phyloP scores from a whole-genome alignment of 2,329 filamentous ascomycete species.

The Fusarium odoratissimum region DNA sequence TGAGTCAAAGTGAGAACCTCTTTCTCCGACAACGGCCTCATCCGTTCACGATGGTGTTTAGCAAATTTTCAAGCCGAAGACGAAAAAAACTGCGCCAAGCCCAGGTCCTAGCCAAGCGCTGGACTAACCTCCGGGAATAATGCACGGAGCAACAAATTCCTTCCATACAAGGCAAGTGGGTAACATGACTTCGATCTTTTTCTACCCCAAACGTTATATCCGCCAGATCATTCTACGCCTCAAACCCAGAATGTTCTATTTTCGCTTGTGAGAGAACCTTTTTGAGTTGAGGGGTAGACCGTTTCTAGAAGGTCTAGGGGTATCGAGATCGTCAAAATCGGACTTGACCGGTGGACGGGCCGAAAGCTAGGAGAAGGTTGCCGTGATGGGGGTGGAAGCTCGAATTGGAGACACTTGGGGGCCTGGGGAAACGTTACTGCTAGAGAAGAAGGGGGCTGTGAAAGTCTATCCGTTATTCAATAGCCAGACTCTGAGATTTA shows the following conservation, averaged over 20 bases:
- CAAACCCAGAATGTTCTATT: not conserved
- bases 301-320: not conserved
- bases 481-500: not conserved
- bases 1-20: constrained; percentile 14
- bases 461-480: not conserved
- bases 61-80: not conserved
- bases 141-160: constrained; percentile 6
- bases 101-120: not conserved
- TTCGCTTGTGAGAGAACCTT: not conserved
- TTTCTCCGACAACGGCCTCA: constrained; percentile 12
- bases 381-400: not conserved
- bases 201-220: constrained; percentile 4
- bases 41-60: constrained; percentile 25
- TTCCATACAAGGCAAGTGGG: constrained; percentile 31
- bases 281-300: not conserved
- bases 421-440: not conserved
- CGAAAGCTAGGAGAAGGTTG: constrained; percentile 3
- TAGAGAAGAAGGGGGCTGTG: not conserved
- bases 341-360: constrained; percentile 8
- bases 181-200: constrained; percentile 12
- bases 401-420: not conserved
- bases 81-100: not conserved
- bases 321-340: not conserved
- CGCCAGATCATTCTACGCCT: not conserved
- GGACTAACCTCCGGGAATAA: constrained; percentile 9